Conservation (phyloP, 2,329 filamentous ascomycete species). For the Pseudogymnoascus sp. region DNA sequence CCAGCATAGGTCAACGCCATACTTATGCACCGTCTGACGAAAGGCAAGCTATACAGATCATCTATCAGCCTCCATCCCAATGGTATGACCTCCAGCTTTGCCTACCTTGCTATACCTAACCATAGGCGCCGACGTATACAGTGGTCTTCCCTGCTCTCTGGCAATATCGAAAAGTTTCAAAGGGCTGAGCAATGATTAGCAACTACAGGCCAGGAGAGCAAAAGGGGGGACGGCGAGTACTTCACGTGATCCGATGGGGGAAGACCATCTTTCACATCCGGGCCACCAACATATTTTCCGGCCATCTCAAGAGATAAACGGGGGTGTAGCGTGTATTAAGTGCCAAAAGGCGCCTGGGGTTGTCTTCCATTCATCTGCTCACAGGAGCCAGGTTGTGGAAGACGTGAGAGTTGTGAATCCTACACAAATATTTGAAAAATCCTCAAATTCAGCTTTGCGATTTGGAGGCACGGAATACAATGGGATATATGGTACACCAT, state of each 20-base stretch:
- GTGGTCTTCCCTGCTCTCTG: constrained; percentile 41
- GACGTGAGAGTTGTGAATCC: neutral
- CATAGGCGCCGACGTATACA: constrained; percentile 59
- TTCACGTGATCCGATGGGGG: constrained; percentile 1
- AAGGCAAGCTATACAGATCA: constrained; percentile 51
- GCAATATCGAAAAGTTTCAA: constrained; percentile 51
- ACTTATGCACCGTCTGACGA: constrained; percentile 56
- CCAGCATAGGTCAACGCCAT: constrained; percentile 59
- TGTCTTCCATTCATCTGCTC: neutral
- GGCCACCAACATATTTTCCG: neutral
- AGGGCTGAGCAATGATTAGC: constrained; percentile 33
- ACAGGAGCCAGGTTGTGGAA: neutral
- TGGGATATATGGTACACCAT: neutral
- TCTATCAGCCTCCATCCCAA: neutral
- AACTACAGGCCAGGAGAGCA: neutral
- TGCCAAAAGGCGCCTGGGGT: neutral
- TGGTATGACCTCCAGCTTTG: neutral
- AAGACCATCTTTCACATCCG: neutral
- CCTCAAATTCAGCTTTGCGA: neutral
- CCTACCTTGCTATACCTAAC: constrained; percentile 52
- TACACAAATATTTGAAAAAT: neutral
- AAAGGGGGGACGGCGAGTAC: neutral
- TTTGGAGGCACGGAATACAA: neutral
- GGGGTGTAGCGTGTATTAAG: neutral
- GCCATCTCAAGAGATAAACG: neutral